phyloP scores from a whole-genome alignment of 2,329 filamentous ascomycete species.

The Colletotrichum lentis region DNA sequence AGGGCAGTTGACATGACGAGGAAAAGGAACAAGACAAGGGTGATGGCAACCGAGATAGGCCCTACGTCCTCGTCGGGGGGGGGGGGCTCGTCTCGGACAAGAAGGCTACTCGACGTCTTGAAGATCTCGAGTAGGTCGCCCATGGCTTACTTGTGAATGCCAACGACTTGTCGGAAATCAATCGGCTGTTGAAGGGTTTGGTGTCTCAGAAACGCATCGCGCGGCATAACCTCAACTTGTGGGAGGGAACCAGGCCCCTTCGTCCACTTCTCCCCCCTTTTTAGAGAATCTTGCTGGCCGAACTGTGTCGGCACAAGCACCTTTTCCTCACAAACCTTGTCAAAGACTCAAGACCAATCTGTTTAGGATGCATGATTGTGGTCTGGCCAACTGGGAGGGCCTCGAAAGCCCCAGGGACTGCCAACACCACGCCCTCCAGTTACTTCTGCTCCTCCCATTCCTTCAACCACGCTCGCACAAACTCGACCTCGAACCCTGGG shows the following conservation, averaged over 20 bases:
- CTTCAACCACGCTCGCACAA: conserved; percentile 73
- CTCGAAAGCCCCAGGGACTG: no score
- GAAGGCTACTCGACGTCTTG: background rate
- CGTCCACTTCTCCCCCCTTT: no score
- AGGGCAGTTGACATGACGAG: conserved; percentile 46
- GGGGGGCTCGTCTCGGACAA: conserved; percentile 46
- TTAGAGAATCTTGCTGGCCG: no score
- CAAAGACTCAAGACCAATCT: no score
- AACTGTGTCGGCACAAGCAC: no score
- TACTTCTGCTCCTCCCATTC: conserved; percentile 57
- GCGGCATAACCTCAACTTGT: no score
- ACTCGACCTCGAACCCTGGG: conserved; percentile 66
- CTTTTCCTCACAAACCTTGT: no score
- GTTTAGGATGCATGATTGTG: no score
- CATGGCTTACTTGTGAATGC: fast-evolving
- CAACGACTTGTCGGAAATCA: background rate
- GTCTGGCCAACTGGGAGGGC: no score
- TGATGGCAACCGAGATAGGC: conserved; percentile 44
- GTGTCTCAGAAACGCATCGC: background rate
- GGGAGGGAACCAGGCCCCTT: no score
- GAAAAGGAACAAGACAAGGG: conserved; percentile 44
- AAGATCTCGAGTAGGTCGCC: background rate
- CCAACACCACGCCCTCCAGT: background rate
- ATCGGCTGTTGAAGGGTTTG: background rate
- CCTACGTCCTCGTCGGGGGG: conserved; percentile 48